These are phyloP conservation scores for Lachnellula suecica DNA, from an alignment of 2,329 filamentous ascomycete species.

Conservation along the genomic window DNA sequence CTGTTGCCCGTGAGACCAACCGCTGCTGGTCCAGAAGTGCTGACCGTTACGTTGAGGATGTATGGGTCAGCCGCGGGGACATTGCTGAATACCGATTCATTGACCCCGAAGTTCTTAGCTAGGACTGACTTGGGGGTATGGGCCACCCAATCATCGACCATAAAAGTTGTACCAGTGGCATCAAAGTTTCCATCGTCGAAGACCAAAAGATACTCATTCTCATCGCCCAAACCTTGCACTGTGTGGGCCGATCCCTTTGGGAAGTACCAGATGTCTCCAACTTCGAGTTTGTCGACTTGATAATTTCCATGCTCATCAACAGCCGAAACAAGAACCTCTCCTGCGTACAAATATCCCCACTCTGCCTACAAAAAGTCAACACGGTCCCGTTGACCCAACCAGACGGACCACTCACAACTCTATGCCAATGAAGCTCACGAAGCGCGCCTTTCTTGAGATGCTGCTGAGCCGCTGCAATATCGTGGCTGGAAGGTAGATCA, in stretches of 20 bases:
- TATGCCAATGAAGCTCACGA: slow-evolving; percentile 67
- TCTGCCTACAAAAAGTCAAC: slow-evolving; percentile 48
- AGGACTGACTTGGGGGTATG: slow-evolving; percentile 64
- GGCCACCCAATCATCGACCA: slow-evolving; percentile 67
- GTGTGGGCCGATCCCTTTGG: slow-evolving; percentile 65
- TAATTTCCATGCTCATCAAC: slow-evolving; percentile 62
- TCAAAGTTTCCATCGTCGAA: slow-evolving; percentile 69
- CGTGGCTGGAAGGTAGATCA: slow-evolving; percentile 64
- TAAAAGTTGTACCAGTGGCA: slow-evolving; percentile 65
- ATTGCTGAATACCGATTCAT: slow-evolving; percentile 56
- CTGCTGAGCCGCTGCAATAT: slow-evolving; percentile 67
- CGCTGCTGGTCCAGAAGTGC: slow-evolving; percentile 43
- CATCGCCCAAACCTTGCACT: slow-evolving; percentile 62
- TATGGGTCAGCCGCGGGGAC: slow-evolving; percentile 59
- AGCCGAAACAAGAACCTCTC: slow-evolving; percentile 56
- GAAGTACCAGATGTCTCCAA: slow-evolving; percentile 69
- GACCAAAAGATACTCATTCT: slow-evolving; percentile 66
- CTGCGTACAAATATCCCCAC: slow-evolving; percentile 63
- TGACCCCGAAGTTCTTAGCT: slow-evolving; percentile 68
- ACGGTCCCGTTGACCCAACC: neutral
- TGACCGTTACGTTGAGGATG: slow-evolving; percentile 57
- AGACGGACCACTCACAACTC: slow-evolving; percentile 51
- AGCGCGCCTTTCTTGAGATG: slow-evolving; percentile 66
- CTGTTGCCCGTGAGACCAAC: slow-evolving; percentile 53
- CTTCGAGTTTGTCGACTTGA: slow-evolving; percentile 53